Base-by-base conservation (phyloP, 805 yeast species). In the Blastobotrys americana region DNA sequence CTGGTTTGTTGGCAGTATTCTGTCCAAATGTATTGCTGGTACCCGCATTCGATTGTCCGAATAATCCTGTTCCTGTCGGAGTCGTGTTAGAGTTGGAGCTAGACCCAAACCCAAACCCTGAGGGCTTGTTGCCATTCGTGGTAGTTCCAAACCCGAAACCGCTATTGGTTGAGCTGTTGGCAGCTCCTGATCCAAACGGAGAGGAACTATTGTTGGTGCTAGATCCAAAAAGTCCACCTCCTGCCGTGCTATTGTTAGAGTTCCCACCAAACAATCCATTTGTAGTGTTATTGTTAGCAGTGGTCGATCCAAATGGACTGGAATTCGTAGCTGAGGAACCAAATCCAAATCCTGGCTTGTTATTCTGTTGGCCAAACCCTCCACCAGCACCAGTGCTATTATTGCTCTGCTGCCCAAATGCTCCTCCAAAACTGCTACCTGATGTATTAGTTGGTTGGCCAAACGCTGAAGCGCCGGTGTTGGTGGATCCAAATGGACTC, bases 161-260 rank as follows among this genome's bases (percentile, higher is more conserved):
- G 31, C 48, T 40, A 22, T 44, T 23, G 15, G 44, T 23, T 6
- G 35, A 43, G 31, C 31, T 35, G 28, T 52, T 56, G 34, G 50
- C 49, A 5, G 65, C 65, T 9, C 45, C 44, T 4, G 21, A 39
- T n/a, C 31, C 42, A 28, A 39, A 39, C 18, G 42, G 39, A 6
- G 10, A 10, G 34, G 31, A 25, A 13, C 13, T 25, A 13, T 39
- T 41, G 10, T 42, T 49, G 16, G 39, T 40, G 41, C 52, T 58
- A 34, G 51, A 49, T 5, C 69, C 69, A 49, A 66, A 66, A 8
- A 60, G 45, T 3, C 69, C 65, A 27, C 49, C 43, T 3, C 57
- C 48, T 20, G 51, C 45, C 9, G 43, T 33, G 27, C 28, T 36
- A 19, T 49, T 53, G 27, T 36, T 50, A 10, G 45, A 41, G 44